phyloP scores from a whole-genome alignment of 306 rosid species.

The Trifolium fragiferum region DNA sequence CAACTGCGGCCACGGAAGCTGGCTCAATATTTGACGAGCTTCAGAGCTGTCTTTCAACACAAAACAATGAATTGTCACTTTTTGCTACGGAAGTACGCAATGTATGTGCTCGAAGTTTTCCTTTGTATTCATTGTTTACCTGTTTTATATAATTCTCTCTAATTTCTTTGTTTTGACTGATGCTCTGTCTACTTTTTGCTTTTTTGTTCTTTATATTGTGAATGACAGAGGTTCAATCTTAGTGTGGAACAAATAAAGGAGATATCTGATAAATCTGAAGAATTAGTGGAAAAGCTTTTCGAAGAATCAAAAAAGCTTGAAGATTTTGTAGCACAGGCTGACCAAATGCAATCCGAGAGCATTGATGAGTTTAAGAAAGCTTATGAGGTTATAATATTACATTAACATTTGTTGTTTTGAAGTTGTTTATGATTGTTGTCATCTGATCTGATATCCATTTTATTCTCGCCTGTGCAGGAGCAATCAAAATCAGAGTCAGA shows the following conservation, averaged over 20 bases:
- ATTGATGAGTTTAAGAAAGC: slow-evolving; percentile 83
- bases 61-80: slow-evolving; percentile 67
- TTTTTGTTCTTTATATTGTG: slow-evolving; percentile 39
- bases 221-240: slow-evolving; percentile 61
- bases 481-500: slow-evolving; percentile 82
- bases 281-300: slow-evolving; percentile 62
- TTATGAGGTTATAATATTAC: slow-evolving; percentile 61
- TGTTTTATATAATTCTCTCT: neutral
- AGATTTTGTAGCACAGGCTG: slow-evolving; percentile 56
- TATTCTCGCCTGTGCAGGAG: slow-evolving; percentile 64
- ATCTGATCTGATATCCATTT: slow-evolving; percentile 37
- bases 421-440: neutral
- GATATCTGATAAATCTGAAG: slow-evolving; percentile 75
- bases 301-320: slow-evolving; percentile 74
- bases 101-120: slow-evolving; percentile 48
- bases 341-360: slow-evolving; percentile 60
- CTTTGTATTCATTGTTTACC: neutral
- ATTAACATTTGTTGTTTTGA: neutral
- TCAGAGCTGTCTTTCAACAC: slow-evolving; percentile 70
- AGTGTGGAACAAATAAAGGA: slow-evolving; percentile 67
- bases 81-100: slow-evolving; percentile 78
- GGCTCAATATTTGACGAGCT: slow-evolving; percentile 71
- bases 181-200: slow-evolving; percentile 2
- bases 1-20: slow-evolving; percentile 59
- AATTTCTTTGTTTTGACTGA: slow-evolving; percentile 3